A percentile compares a stretch with the other conserved stretches of the same genome.
These are phyloP conservation scores for Phytophthora foliorum DNA, from an alignment of 352 stramenopile genomes.

Conservation along the genomic window DNA sequence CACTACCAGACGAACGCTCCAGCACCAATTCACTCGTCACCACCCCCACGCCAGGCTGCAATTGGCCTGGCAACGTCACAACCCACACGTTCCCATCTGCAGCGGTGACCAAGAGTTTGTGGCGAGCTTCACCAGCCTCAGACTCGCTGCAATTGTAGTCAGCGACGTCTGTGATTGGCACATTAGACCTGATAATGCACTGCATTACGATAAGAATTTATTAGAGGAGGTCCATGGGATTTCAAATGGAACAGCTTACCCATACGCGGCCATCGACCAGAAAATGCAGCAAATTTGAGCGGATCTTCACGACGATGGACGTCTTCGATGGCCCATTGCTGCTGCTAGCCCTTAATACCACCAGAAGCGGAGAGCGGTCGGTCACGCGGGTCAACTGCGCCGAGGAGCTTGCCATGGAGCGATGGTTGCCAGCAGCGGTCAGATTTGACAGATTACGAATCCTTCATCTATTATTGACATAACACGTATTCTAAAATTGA, in stretches of 20 bases:
- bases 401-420: neutral
- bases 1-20: conserved; percentile 13
- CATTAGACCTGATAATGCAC: conserved; percentile 54
- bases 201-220: conserved; percentile 22
- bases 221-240: conserved; percentile 1
- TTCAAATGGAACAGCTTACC: conserved; percentile 31
- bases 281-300: conserved; percentile 55
- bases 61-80: conserved; percentile 42
- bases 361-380: conserved; percentile 44
- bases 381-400: conserved; percentile 53
- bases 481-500: too few species aligned
- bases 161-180: conserved; percentile 47
- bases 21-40: conserved; percentile 27
- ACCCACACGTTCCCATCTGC: conserved; percentile 62
- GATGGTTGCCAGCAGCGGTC: neutral
- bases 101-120: conserved; percentile 45
- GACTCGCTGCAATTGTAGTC: conserved; percentile 11
- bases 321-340: neutral
- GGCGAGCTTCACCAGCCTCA: neutral
- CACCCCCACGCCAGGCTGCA: conserved; percentile 2
- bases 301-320: conserved; percentile 52
- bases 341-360: conserved; percentile 12
- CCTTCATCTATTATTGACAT: neutral
- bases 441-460: too few species aligned
- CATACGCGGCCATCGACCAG: conserved; percentile 51